These are phyloP conservation scores for Cadophora sp. DNA, from an alignment of 2,329 filamentous ascomycete genomes.

Conservation along the genomic window DNA sequence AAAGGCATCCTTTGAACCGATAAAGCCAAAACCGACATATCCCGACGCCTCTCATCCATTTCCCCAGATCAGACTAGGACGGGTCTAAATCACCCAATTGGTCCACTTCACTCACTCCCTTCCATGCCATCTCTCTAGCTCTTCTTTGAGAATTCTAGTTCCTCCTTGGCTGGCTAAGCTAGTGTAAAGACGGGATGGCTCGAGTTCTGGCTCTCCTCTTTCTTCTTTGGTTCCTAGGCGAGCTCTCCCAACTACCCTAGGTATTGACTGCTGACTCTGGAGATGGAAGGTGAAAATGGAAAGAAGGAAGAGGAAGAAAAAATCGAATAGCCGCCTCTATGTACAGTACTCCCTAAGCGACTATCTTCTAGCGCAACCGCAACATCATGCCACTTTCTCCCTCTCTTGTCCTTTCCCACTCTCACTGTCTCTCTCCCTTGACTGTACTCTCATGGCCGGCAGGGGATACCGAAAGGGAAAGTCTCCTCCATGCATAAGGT, in stretches of 20 bases:
- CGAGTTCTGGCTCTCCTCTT: too few relatives aligned
- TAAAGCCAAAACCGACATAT: neutral
- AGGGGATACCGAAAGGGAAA: neutral
- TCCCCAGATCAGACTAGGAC: conserved; percentile 20
- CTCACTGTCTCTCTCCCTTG: neutral
- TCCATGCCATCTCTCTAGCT: neutral
- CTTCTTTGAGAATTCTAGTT: conserved; percentile 9
- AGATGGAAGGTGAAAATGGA: too few relatives aligned
- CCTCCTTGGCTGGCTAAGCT: neutral
- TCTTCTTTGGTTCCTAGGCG: too few relatives aligned
- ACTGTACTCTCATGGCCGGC: neutral
- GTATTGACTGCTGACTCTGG: too few relatives aligned
- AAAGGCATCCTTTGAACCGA: neutral
- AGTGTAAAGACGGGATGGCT: neutral
- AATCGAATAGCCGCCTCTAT: too few relatives aligned
- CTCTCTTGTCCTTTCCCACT: neutral
- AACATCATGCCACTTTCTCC: neutral
- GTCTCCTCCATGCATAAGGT: too few relatives aligned
- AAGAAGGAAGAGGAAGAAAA: neutral
- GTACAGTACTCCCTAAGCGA: too few relatives aligned
- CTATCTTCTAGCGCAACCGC: conserved; percentile 7
- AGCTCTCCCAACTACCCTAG: too few relatives aligned
- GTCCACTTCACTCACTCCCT: neutral
- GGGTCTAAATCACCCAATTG: neutral
- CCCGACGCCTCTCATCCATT: conserved; percentile 5